These are phyloP conservation scores for Epithele typhae DNA, from an alignment of 768 basidiomycete genomes.

Conservation along the genomic window DNA sequence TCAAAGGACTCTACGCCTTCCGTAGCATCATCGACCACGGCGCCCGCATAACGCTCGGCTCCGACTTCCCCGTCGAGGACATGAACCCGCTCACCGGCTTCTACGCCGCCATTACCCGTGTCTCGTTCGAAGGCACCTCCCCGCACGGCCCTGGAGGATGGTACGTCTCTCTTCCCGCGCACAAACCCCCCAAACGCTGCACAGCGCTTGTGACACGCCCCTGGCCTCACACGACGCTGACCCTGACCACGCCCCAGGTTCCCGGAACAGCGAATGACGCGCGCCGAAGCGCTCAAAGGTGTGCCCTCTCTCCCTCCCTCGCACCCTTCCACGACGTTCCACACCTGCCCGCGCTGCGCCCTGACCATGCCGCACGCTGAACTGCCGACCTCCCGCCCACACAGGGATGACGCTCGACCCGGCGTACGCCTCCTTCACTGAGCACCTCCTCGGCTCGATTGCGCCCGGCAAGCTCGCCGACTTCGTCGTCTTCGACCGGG, in stretches of 20 bases:
- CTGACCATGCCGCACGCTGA: too few relatives aligned
- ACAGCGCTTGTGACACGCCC: too few relatives aligned
- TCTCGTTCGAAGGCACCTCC: conserved; percentile 64
- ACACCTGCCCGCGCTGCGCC: too few relatives aligned
- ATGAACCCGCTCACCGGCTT: conserved; percentile 83
- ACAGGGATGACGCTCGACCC: conserved; percentile 84
- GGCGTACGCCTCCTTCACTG: conserved; percentile 84
- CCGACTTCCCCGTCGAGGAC: conserved; percentile 87
- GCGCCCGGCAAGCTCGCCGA: conserved; percentile 79
- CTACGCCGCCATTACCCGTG: conserved; percentile 81
- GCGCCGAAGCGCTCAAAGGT: conserved; percentile 76
- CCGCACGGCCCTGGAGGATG: conserved; percentile 84
- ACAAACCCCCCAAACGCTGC: too few relatives aligned
- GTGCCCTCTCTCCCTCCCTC: neutral
- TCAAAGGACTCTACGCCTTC: conserved; percentile 87
- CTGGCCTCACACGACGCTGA: neutral
- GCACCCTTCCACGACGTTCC: too few relatives aligned
- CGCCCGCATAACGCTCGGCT: conserved; percentile 72
- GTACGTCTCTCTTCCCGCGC: conserved; percentile 50
- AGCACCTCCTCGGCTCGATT: conserved; percentile 70
- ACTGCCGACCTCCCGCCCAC: neutral
- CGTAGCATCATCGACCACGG: conserved; percentile 62
- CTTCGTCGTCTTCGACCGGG: conserved; percentile 76
- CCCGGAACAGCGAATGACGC: conserved; percentile 71
- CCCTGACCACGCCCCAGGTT: conserved; percentile 49